Base-by-base conservation (phyloP, 257 asterid species). In the Capsicum rhomboideum region DNA sequence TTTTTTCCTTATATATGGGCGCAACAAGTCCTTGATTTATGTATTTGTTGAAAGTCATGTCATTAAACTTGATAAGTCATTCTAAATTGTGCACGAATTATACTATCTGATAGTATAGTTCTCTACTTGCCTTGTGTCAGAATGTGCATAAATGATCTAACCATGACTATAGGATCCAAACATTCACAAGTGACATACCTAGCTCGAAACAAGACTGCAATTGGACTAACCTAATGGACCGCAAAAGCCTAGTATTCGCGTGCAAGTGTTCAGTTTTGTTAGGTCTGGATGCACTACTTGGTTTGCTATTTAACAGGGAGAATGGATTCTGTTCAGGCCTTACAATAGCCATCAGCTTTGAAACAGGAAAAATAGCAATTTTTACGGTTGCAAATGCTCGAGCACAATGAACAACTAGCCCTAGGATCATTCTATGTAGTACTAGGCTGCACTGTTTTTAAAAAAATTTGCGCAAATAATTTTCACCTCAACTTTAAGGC, bases 341-440 rank as follows among this genome's bases (percentile, higher is more conserved):
- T 55, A 79, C 91, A 7, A 85, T 92, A 21, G 97, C 96, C 71
- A 90, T 91, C 90, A 88, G 94, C 85, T 87, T 91, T 49, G 92
- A 85, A 4, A 59, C 79, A 0, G 93, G 93, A 31, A 88, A 85
- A 85, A 95, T 89, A 50, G 90, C 96, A 42, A 82, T 90, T 46
- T 87, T 94, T 74, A 91, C 93, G 8, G 28, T 86, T 8, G 92
- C 95, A 23, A 94, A 94, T 82, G 86, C 91, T 10, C 88, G 97
- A 46, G 94, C 88, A 79, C 96, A 92, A 82, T 97, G 97, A 58
- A 90, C 98, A 2, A 34, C 37, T 34, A n/a, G 97, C 97, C 4
- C 54, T 93, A 26, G 98, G 97, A 68, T 92, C 44, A 40, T 93
- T 89, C 6, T 93, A 92, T 53, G 96, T 93, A 0, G 88, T 93